Evolutionary conservation across 108 stramenopile genomes (phyloP).

Genomic region (Chaetoceros tenuissimus): DNA sequence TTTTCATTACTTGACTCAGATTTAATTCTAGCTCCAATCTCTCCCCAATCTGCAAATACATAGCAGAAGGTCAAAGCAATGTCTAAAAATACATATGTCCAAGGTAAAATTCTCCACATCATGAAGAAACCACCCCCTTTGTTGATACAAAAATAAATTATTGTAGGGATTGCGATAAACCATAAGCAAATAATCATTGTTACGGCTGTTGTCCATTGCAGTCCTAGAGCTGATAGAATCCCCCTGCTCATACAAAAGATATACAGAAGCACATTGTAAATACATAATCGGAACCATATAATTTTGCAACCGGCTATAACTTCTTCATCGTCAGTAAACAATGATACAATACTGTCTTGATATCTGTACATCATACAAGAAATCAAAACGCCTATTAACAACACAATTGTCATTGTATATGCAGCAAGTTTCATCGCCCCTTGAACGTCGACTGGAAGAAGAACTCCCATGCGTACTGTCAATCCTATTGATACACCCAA

Average conservation of each 20-base stretch:
- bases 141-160: conserved; percentile 15
- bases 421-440: conserved; percentile 30
- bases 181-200: conserved; percentile 23
- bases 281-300: conserved; percentile 36
- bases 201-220: conserved; percentile 41
- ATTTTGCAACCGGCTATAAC: conserved; percentile 19
- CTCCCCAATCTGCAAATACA: conserved; percentile 26
- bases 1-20: too few species aligned
- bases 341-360: conserved; percentile 8
- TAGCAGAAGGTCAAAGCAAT: conserved; percentile 17
- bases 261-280: conserved; percentile 23
- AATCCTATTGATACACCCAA: conserved; percentile 38
- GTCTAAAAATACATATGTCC: conserved; percentile 28
- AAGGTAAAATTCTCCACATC: conserved; percentile 26
- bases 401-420: conserved; percentile 18
- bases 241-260: conserved; percentile 33
- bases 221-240: conserved; percentile 30
- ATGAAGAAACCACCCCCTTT: conserved; percentile 18
- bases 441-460: conserved; percentile 12
- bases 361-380: conserved; percentile 12
- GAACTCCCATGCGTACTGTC: conserved; percentile 45
- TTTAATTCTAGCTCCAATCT: background rate
- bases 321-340: conserved; percentile 31
- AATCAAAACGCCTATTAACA: conserved; percentile 9
- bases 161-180: conserved; percentile 17